phyloP scores from a whole-genome alignment of 495 filamentous ascomycete genomes.

The Alectoria sarmentosa region DNA sequence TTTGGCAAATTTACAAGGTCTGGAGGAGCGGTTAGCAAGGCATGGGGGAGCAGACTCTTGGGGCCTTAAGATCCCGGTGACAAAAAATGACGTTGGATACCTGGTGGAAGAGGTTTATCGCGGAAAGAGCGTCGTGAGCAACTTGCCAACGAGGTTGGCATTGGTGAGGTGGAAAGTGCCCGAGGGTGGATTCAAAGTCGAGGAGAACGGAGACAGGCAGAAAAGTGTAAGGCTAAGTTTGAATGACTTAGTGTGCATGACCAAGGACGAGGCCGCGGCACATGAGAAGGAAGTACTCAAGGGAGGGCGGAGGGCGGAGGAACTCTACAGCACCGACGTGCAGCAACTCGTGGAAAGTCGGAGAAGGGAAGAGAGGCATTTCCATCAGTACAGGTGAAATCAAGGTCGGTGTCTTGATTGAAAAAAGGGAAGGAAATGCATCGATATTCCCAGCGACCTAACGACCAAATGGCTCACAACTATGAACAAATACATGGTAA shows the following conservation, averaged over 20 bases:
- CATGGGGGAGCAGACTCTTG: slow-evolving; percentile 48
- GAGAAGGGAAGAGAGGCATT: slow-evolving; percentile 53
- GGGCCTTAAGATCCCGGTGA: slow-evolving; percentile 73
- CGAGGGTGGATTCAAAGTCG: slow-evolving; percentile 41
- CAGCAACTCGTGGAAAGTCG: slow-evolving; percentile 56
- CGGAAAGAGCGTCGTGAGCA: slow-evolving; percentile 76
- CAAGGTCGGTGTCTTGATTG: not conserved
- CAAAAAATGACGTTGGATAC: slow-evolving; percentile 72
- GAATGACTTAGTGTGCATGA: slow-evolving; percentile 85
- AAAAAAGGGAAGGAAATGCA: no score
- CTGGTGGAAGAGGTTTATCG: slow-evolving; percentile 83
- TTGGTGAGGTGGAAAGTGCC: slow-evolving; percentile 69
- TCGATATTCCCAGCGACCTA: no score
- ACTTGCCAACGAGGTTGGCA: slow-evolving; percentile 66
- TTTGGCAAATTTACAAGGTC: slow-evolving; percentile 59
- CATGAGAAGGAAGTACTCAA: slow-evolving; percentile 79
- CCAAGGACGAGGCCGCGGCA: slow-evolving; percentile 79
- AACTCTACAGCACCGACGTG: slow-evolving; percentile 61
- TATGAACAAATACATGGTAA: no score
- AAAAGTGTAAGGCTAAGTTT: slow-evolving; percentile 56
- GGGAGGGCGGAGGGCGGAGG: slow-evolving; percentile 56
- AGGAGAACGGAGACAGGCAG: slow-evolving; percentile 53
- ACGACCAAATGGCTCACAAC: no score
- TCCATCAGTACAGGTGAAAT: slow-evolving; percentile 43
- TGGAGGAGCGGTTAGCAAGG: slow-evolving; percentile 64